Evolutionary conservation across 2,329 filamentous ascomycete species (phyloP), one percentile per base, ranked within the genome.

Genomic region (Rasamsonia emersonii): DNA sequence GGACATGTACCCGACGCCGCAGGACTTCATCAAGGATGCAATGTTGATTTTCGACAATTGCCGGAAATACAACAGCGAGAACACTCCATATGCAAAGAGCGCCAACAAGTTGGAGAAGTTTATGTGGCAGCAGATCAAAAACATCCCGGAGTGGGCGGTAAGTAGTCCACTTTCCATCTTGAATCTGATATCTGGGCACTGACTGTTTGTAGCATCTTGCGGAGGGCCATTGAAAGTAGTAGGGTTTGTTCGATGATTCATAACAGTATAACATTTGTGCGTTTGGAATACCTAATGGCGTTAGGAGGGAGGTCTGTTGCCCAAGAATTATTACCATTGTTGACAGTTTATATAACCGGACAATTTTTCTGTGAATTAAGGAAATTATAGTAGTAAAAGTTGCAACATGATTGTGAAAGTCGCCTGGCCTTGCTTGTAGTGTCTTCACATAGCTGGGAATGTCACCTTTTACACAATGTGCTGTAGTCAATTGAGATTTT

Each of bases 61-160:
- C 58, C 79, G 88, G 44, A 81, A 83, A 52, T 98, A 96, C 68
- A 98, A 98, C 54, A 93, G 89, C 47, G 89, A 95, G 63, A 93
- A 70, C 25, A 98, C 89, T 0, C 81, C 86, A 0, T 98, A 98
- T 56, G 86, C 86, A 15, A 98, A 98, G 65, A 86, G 82, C 35
- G 91, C 91, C 24, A 93, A 86, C 55, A 91, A 91, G 54, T 68
- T 98, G 24, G 91, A 81, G 54, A 93, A 91, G 60, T 93, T 79
- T 54, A 93, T 96, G 88, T 95, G 86, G 85, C 73, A 79, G 56
- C 84, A 89, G 61, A 86, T 95, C 59, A 81, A 83, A 54, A 82
- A 82, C 45, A 84, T 95, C 32, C 89, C 89, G 1, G 89, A 95
- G 66, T 96, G 89, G 89, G 86, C 80, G 58, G 64, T 68, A 48